Evolutionary conservation across 2,329 filamentous ascomycete species (phyloP), one percentile per base, ranked within the genome.

Genomic region (Aspergillus transmontanensis): DNA sequence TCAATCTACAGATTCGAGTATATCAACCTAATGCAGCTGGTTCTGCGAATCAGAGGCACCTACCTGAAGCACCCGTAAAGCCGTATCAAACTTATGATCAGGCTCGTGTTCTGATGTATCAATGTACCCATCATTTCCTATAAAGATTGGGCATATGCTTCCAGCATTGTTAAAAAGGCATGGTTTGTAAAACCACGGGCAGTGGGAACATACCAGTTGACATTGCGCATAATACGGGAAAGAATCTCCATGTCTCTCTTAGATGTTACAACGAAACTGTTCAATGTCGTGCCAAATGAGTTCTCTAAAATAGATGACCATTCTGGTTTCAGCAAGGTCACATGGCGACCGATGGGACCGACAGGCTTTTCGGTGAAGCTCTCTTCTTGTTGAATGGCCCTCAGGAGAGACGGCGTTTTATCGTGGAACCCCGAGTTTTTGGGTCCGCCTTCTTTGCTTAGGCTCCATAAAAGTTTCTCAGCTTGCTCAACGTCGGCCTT

Each of bases 251-350:
- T 89, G 73, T 99, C 95, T 14, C 82, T 78, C 71, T 91, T 92
- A 75, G 83, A 92, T 6, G 87, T 89, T 48, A 97, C 94, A 57
- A 96, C 86, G 72, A 98, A 99, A 1, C 86, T 88, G 65, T 88
- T 90, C 36, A 98, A 80, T 0, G 81, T 83, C 4, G 77, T 78
- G n/a, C 92, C 92, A 53, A 97, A 84, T 1, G 86, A 86, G 66
- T 86, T 90, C 74, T 99, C 95, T 16, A 99, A 77, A 50, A 96
- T 88, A 0, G 87, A 85, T 1, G 90, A 90, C 95, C 95, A 99
- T 69, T 92, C 85, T 1, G 92, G 90, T 68, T 94, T 89, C 41
- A 88, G 80, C 28, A 99, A 81, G 68, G 88, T 89, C 58, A 99
- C 84, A 71, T 95, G 86, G 28, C 88, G 82, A 34, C 94, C 95